Percentiles rank a stretch among this genome's conserved stretches.
Evolutionary conservation across 2,329 filamentous ascomycete genomes (phyloP).

Genomic region (Septoria linicola): DNA sequence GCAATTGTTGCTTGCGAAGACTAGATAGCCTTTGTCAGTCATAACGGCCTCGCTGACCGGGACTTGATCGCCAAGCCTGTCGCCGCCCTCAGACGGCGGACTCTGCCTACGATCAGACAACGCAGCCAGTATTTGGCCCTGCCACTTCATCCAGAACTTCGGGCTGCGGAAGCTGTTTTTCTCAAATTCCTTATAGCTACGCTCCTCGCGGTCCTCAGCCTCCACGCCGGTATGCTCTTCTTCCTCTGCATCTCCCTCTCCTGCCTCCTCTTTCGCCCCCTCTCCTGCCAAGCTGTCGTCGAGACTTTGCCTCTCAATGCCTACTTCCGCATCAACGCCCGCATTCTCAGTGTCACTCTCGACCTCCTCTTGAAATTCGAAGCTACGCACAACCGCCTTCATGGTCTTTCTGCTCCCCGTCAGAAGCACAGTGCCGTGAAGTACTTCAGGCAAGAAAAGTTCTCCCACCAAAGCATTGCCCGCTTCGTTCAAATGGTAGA

Average conservation of each 20-base stretch:
- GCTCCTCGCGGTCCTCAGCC: neutral
- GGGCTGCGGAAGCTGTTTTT: constrained; percentile 26
- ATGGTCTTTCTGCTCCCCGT: constrained; percentile 13
- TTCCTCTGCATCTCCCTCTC: neutral
- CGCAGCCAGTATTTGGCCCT: neutral
- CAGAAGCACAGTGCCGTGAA: constrained; percentile 6
- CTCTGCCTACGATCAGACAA: neutral
- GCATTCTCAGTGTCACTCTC: neutral
- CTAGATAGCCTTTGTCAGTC: constrained; percentile 17
- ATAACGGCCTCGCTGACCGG: neutral
- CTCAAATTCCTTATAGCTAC: constrained; percentile 17
- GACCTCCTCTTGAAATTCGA: neutral
- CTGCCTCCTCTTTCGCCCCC: neutral
- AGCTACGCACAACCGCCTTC: neutral
- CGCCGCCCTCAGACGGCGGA: neutral
- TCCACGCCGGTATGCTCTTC: neutral
- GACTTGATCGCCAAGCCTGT: neutral
- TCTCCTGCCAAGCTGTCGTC: neutral
- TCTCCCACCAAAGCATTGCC: constrained; percentile 12
- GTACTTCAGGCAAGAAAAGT: neutral
- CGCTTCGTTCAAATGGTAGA: constrained; percentile 6
- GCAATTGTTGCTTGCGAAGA: constrained; percentile 21
- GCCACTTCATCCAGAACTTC: constrained; percentile 27
- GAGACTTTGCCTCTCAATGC: neutral
- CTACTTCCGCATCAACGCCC: neutral